phyloP scores from a whole-genome alignment of 2,329 filamentous ascomycete genomes.

The Cryphonectria parasitica region DNA sequence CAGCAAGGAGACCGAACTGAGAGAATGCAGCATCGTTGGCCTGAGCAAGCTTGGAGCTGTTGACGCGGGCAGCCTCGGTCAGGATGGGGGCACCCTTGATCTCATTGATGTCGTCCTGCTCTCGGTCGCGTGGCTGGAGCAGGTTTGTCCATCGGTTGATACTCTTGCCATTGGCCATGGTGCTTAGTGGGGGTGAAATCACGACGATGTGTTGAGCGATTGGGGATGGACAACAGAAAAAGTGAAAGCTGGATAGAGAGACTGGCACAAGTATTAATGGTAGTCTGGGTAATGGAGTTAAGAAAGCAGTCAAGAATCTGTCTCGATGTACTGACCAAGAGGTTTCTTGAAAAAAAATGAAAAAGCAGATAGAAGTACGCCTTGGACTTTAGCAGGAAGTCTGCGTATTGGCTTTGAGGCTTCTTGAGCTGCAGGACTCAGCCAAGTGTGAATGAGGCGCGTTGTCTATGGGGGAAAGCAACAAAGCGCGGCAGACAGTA shows the following conservation, averaged over 20 bases:
- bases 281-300: not conserved
- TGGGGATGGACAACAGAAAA: not conserved
- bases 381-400: not conserved
- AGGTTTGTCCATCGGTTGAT: conserved; percentile 21
- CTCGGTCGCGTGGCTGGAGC: conserved; percentile 28
- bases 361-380: not conserved
- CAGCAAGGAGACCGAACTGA: conserved; percentile 39
- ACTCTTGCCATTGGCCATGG: conserved; percentile 3
- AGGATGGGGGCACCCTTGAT: conserved; percentile 39
- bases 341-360: not conserved
- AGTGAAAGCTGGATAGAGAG: not conserved
- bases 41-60: conserved; percentile 20
- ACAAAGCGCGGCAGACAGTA: not conserved
- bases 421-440: not conserved
- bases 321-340: not conserved
- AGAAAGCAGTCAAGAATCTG: not conserved
- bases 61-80: conserved; percentile 35
- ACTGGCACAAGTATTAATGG: not conserved
- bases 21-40: conserved; percentile 31
- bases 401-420: not conserved
- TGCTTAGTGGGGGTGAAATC: not conserved
- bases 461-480: not conserved
- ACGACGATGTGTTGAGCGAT: not conserved
- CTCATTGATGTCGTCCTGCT: conserved; percentile 36
- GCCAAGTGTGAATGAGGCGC: not conserved